Percentiles rank a stretch among this genome's conserved stretches.
These are phyloP conservation scores for Wickerhamomyces bovis DNA, from an alignment of 805 yeast genomes.

Conservation along the genomic window DNA sequence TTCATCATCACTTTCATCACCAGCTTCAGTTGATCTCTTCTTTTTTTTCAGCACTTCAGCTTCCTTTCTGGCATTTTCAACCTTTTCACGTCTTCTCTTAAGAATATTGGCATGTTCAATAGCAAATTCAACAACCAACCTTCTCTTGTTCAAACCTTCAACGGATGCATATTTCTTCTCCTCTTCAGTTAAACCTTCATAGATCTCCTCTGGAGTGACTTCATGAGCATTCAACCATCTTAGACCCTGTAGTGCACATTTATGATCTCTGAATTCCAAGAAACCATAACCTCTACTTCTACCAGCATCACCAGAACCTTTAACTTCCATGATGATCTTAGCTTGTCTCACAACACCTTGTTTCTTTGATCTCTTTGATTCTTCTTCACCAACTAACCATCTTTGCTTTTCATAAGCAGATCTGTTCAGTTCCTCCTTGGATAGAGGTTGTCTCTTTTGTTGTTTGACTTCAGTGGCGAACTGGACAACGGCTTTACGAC, in stretches of 20 bases:
- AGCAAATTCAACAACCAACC: constrained; percentile 91
- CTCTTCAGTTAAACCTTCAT: constrained; percentile 65
- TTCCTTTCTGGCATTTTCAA: constrained; percentile 34
- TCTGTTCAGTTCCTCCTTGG: constrained; percentile 81
- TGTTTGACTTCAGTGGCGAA: constrained; percentile 86
- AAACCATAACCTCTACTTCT: constrained; percentile 97
- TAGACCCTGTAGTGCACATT: constrained; percentile 88
- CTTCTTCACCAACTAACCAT: constrained; percentile 35
- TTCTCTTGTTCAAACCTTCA: constrained; percentile 54
- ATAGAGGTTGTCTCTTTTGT: constrained; percentile 71
- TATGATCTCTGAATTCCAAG: constrained; percentile 88
- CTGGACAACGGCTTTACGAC: constrained; percentile 89
- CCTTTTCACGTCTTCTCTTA: constrained; percentile 77
- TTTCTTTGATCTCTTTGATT: constrained; percentile 59
- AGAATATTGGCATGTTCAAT: constrained; percentile 92
- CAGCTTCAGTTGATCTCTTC: constrained; percentile 10
- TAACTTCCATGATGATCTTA: constrained; percentile 87
- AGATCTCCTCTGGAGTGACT: constrained; percentile 64
- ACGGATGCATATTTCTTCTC: constrained; percentile 49
- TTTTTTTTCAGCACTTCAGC: constrained; percentile 24
- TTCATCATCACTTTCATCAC: constrained; percentile 17
- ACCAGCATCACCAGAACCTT: constrained; percentile 81
- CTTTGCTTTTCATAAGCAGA: constrained; percentile 62
- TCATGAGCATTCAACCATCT: constrained; percentile 96
- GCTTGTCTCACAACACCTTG: constrained; percentile 92